Percentiles rank a stretch among this genome's conserved stretches.
phyloP scores from a whole-genome alignment of 2,329 filamentous ascomycete species.

The Capronia coronata region DNA sequence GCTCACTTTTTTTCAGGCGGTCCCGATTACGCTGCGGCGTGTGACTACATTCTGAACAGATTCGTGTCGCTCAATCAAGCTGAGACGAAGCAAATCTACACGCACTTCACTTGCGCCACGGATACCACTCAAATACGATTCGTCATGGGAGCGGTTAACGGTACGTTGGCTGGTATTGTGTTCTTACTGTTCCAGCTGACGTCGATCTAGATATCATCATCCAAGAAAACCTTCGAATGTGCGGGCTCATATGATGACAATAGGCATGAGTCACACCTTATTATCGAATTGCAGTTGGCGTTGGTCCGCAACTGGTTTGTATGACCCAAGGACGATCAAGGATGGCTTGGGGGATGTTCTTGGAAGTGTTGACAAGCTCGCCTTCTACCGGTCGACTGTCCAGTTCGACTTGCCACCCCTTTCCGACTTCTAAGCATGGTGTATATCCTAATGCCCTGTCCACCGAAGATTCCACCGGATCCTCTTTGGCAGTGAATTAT shows the following conservation, averaged over 20 bases:
- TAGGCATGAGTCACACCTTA: neutral
- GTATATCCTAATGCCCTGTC: neutral
- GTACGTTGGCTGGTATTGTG: slow-evolving; percentile 48
- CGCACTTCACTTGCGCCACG: slow-evolving; percentile 97
- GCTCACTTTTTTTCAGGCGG: slow-evolving; percentile 52
- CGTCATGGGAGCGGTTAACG: slow-evolving; percentile 99
- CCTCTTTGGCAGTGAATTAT: slow-evolving; percentile 1
- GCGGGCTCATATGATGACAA: slow-evolving; percentile 71
- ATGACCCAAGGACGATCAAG: neutral
- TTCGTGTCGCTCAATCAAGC: slow-evolving; percentile 98
- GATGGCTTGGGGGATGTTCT: neutral
- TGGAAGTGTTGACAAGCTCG: neutral
- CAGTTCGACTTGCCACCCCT: neutral
- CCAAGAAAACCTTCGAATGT: slow-evolving; percentile 95
- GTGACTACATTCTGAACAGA: slow-evolving; percentile 97
- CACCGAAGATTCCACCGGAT: neutral
- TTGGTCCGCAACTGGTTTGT: neutral
- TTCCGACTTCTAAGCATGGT: neutral
- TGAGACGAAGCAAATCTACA: slow-evolving; percentile 99
- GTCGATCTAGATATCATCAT: slow-evolving; percentile 83
- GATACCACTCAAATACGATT: slow-evolving; percentile 99
- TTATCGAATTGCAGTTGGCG: neutral
- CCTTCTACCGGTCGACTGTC: slow-evolving; percentile 4
- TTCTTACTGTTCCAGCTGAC: slow-evolving; percentile 39
- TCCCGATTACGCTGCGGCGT: slow-evolving; percentile 89